Evolutionary conservation across 768 basidiomycete genomes (phyloP).

Genomic region (Russula ochroleuca): DNA sequence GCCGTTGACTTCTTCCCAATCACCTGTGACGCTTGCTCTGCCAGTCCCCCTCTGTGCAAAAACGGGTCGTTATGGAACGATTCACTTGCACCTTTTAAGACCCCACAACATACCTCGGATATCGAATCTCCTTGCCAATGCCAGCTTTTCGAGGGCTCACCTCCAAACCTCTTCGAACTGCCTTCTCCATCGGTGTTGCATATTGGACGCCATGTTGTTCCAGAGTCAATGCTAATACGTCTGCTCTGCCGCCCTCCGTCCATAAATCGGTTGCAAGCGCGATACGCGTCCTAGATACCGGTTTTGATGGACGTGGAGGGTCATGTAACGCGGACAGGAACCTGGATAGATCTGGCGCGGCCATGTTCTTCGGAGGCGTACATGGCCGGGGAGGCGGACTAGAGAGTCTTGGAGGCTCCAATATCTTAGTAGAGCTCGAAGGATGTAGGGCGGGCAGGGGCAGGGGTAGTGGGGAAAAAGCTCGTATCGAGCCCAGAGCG

Average conservation of each 20-base stretch:
- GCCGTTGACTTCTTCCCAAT: slow-evolving; percentile 16
- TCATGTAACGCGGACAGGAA: slow-evolving; percentile 1
- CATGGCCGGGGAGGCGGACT: slow-evolving; percentile 9
- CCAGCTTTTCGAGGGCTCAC: slow-evolving; percentile 54
- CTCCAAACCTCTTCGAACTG: slow-evolving; percentile 48
- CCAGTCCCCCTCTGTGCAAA: slow-evolving; percentile 17
- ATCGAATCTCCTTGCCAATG: slow-evolving; percentile 41
- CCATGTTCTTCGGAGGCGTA: slow-evolving; percentile 15
- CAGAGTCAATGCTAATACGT: slow-evolving; percentile 51
- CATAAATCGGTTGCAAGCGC: slow-evolving; percentile 50
- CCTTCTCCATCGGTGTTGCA: slow-evolving; percentile 37
- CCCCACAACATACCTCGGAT: slow-evolving; percentile 42
- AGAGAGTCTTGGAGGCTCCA: slow-evolving; percentile 6
- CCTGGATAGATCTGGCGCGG: background rate
- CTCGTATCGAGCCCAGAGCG: background rate
- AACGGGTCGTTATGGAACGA: background rate
- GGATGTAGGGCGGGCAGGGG: background rate
- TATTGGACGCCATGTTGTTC: slow-evolving; percentile 42
- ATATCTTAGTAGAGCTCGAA: background rate
- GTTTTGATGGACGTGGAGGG: slow-evolving; percentile 33
- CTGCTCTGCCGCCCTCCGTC: slow-evolving; percentile 47
- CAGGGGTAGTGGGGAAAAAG: background rate
- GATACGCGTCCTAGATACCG: slow-evolving; percentile 50
- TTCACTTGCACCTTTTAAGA: background rate
- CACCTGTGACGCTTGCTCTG: slow-evolving; percentile 18